phyloP scores from a whole-genome alignment of 1,284 basidiomycete species.

The Rhodotorula sp. region DNA sequence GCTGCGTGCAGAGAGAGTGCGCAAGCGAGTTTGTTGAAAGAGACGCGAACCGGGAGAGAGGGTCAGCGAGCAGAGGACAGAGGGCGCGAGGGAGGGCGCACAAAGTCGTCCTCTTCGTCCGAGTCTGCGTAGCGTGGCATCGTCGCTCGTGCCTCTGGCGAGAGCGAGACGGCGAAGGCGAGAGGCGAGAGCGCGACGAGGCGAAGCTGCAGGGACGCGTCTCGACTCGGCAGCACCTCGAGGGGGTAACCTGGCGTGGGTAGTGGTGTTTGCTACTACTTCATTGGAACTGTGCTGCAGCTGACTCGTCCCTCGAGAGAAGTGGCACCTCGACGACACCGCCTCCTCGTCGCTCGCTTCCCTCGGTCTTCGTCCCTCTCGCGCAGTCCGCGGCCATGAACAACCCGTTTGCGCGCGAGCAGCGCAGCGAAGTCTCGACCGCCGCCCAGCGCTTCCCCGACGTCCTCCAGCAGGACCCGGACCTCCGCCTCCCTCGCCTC shows the following conservation, averaged over 20 bases:
- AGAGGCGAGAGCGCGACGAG: not conserved
- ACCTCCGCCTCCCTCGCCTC: conserved; percentile 1
- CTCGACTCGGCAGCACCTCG: no score
- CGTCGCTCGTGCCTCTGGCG: not conserved
- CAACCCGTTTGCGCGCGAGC: conserved; percentile 29
- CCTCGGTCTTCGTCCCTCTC: not conserved
- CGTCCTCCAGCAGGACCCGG: conserved; percentile 17
- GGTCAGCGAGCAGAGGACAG: not conserved
- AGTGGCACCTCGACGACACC: not conserved
- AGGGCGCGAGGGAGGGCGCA: not conserved
- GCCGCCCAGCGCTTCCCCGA: conserved; percentile 30
- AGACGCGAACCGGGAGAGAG: not conserved
- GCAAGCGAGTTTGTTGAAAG: not conserved
- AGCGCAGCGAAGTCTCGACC: conserved; percentile 7
- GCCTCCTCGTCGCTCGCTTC: not conserved
- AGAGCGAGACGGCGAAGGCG: not conserved
- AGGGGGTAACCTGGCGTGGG: no score
- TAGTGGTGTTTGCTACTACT: no score
- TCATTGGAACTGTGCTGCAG: no score
- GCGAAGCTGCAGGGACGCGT: not conserved
- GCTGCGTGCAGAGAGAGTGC: not conserved
- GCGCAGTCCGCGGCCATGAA: conserved; percentile 5
- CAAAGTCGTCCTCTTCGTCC: conserved; percentile 29
- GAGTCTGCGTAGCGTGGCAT: conserved; percentile 23
- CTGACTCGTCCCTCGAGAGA: no score